Base-by-base conservation (phyloP, 352 stramenopile species). In the Globisporangium cederbergense region DNA sequence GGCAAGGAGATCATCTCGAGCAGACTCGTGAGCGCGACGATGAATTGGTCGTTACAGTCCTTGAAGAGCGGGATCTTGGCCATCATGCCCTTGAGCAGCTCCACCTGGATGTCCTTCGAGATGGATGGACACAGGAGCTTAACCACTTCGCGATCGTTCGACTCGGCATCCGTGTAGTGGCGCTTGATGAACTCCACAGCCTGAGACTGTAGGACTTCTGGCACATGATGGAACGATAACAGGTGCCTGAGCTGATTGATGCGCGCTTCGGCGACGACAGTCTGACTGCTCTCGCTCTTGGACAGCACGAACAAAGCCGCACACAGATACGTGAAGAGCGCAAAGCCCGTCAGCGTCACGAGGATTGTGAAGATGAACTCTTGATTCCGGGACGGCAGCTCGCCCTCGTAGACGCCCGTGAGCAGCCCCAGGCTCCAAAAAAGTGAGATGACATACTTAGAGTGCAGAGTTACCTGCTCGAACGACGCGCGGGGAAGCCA, bases 261-360 rank as follows among this genome's bases (percentile, higher is more conserved):
- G 32, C 82, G 77, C 0, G 78, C 80, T 36, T 90, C 83, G 4
- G 76, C 72, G n/a, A 73, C 66, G 36, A 77, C 78, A 2, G 70
- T 63, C 25, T 82, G 70, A 10, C 76, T 74, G 25, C 77, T 87
- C 66, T 91, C 83, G 55, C 80, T 90, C 57, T 91, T 89, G 38
- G 83, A 91, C 16, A 91, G 82, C 77, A 91, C 87, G 58, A 91
- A 91, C 40, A 90, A 86, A 18, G 72, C 89, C 9, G 78, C 83
- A 32, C 78, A 89, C 2, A 91, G 51, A 45, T 88, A 87, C 14
- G 79, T 89, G 65, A 91, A 91, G 16, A 90, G 59, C 9, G 81
- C 69, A 62, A 91, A 89, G 4, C 80, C 83, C n/a, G 78, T 85
- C 20, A 87, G 57, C 4, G 70, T 77, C 30, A 91, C 83, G n/a